phyloP scores from a whole-genome alignment of 31 red algal genomes.

The Endocladia muricata region DNA sequence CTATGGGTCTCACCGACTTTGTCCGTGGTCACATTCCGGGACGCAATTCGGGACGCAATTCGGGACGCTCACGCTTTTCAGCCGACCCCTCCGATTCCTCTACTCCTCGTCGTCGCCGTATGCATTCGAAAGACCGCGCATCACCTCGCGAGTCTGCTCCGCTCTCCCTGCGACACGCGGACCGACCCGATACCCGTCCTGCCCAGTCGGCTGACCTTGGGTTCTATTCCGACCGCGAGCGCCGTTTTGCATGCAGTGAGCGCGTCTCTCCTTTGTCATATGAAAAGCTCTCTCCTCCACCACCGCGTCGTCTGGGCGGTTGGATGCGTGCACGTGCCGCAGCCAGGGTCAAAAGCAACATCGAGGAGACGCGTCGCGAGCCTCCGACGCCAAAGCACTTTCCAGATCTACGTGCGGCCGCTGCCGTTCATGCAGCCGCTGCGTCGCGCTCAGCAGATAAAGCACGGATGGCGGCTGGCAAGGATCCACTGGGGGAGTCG shows the following conservation, averaged over 20 bases:
- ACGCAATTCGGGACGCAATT: not conserved
- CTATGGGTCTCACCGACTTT: constrained; percentile 2
- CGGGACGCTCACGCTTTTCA: not conserved
- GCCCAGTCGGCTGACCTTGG: not conserved
- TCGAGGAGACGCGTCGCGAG: not conserved
- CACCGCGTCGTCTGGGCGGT: not conserved
- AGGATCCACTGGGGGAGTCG: not conserved
- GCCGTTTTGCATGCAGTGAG: not conserved
- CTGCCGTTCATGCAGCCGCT: not conserved
- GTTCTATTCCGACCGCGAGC: not conserved
- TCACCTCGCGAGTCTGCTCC: not conserved
- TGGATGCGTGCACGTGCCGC: no score
- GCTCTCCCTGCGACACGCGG: not conserved
- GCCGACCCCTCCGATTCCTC: not conserved
- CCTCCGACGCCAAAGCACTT: not conserved
- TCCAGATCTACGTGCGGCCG: not conserved
- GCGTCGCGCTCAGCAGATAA: not conserved
- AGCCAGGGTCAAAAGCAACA: constrained; percentile 3
- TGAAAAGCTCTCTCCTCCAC: not conserved
- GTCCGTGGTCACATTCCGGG: not conserved
- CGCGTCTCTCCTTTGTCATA: not conserved
- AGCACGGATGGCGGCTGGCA: no score
- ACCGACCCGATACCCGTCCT: not conserved
- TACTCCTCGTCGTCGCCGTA: not conserved
- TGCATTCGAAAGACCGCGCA: not conserved